phyloP scores from a whole-genome alignment of 768 basidiomycete genomes.

The Mycena filopes region DNA sequence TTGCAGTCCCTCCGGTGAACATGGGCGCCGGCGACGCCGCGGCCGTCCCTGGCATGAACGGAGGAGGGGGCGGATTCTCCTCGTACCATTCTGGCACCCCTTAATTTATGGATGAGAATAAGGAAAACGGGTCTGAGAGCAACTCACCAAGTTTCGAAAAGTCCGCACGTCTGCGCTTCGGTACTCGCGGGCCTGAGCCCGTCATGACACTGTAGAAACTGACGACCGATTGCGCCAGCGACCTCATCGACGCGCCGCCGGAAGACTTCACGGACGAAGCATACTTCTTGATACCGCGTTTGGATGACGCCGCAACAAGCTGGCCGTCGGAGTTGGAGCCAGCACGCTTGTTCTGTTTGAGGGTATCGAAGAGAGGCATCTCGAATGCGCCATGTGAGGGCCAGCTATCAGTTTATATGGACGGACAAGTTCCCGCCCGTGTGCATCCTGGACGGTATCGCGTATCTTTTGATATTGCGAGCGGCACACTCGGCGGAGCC shows the following conservation, averaged over 20 bases:
- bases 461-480: too few relatives aligned
- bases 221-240: constrained; percentile 24
- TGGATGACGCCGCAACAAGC: background rate
- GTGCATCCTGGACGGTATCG: too few relatives aligned
- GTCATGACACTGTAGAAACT: constrained; percentile 29
- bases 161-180: constrained; percentile 27
- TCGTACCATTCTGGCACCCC: constrained; percentile 26
- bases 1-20: background rate
- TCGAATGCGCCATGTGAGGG: too few relatives aligned
- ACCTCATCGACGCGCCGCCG: constrained; percentile 29
- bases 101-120: background rate
- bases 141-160: constrained; percentile 23
- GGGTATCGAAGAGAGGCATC: too few relatives aligned
- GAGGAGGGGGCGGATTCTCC: constrained; percentile 12
- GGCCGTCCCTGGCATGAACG: constrained; percentile 20
- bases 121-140: background rate
- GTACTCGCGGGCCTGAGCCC: constrained; percentile 18
- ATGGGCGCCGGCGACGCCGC: constrained; percentile 1
- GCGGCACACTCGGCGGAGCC: too few relatives aligned
- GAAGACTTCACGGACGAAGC: constrained; percentile 25
- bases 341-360: too few relatives aligned
- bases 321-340: too few relatives aligned
- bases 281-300: constrained; percentile 28
- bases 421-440: too few relatives aligned
- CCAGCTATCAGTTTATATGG: too few relatives aligned